phyloP scores from a whole-genome alignment of 768 basidiomycete species.

The Pleurotus tuber-regium region DNA sequence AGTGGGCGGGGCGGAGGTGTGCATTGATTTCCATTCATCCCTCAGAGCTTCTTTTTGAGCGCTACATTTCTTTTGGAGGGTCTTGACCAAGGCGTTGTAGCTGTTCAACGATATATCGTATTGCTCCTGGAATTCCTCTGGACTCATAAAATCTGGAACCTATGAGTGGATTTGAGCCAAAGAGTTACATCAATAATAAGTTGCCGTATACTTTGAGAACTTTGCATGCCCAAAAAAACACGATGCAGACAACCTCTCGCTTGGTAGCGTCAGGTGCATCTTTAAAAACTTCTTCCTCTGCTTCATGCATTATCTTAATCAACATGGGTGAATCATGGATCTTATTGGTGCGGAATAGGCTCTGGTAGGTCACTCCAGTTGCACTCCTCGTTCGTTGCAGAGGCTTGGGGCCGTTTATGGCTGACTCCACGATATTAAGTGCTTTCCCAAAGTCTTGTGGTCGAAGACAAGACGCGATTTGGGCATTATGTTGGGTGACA shows the following conservation, averaged over 20 bases:
- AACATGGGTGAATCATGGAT: slow-evolving; percentile 6
- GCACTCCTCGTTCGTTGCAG: neutral
- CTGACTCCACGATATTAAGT: slow-evolving; percentile 9
- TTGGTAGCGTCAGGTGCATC: slow-evolving; percentile 20
- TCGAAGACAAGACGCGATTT: slow-evolving; percentile 11
- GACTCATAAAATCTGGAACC: slow-evolving; percentile 15
- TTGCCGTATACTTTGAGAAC: slow-evolving; percentile 37
- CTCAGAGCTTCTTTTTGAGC: slow-evolving; percentile 19
- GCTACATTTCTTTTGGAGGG: slow-evolving; percentile 22
- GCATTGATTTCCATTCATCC: slow-evolving; percentile 16
- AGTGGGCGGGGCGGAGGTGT: slow-evolving; percentile 18
- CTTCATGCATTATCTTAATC: slow-evolving; percentile 30
- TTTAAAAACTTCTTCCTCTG: slow-evolving; percentile 30
- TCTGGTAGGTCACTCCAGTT: slow-evolving; percentile 4
- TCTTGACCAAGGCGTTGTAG: slow-evolving; percentile 20
- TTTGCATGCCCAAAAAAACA: slow-evolving; percentile 48
- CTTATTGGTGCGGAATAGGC: neutral
- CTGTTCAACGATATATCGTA: slow-evolving; percentile 21
- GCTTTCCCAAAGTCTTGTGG: slow-evolving; percentile 12
- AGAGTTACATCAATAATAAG: no score
- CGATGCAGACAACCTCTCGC: slow-evolving; percentile 29
- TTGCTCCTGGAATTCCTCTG: slow-evolving; percentile 21
- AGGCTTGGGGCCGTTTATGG: neutral
- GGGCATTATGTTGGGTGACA: slow-evolving; percentile 10
- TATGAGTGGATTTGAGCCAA: no score